phyloP scores from a whole-genome alignment of 2,329 filamentous ascomycete genomes.

The Alternaria brassicicola region DNA sequence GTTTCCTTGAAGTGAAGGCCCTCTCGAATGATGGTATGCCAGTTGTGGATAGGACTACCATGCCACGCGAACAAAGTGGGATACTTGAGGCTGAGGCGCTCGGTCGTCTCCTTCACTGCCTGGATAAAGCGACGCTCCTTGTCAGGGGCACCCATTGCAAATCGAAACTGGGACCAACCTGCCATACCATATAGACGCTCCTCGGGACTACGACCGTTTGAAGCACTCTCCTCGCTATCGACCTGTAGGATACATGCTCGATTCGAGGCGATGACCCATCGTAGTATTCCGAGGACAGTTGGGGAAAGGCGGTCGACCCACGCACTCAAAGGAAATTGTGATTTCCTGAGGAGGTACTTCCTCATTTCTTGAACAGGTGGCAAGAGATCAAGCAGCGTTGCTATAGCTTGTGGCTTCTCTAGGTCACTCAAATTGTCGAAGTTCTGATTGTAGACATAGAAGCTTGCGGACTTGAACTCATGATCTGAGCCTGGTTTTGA shows the following conservation, averaged over 20 bases:
- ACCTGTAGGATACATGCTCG: slow-evolving; percentile 84
- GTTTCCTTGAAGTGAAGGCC: slow-evolving; percentile 74
- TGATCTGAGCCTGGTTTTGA: slow-evolving; percentile 4
- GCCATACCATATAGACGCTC: slow-evolving; percentile 68
- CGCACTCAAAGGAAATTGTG: slow-evolving; percentile 47
- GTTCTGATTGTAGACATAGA: slow-evolving; percentile 59
- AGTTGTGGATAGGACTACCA: slow-evolving; percentile 76
- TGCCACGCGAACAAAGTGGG: slow-evolving; percentile 88
- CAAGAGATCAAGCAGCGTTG: slow-evolving; percentile 62
- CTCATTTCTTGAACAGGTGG: slow-evolving; percentile 67
- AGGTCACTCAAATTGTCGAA: slow-evolving; percentile 60
- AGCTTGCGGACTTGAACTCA: slow-evolving; percentile 42
- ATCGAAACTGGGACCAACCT: slow-evolving; percentile 79
- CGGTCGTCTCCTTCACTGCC: slow-evolving; percentile 60
- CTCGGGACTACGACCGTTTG: slow-evolving; percentile 44
- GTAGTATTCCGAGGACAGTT: slow-evolving; percentile 70
- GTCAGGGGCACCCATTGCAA: slow-evolving; percentile 88
- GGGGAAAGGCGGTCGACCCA: slow-evolving; percentile 68
- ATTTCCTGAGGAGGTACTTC: slow-evolving; percentile 53
- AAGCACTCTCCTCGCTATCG: slow-evolving; percentile 48
- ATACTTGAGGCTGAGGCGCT: slow-evolving; percentile 52
- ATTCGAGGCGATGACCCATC: slow-evolving; percentile 92
- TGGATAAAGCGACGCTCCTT: slow-evolving; percentile 78
- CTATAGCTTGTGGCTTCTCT: slow-evolving; percentile 58
- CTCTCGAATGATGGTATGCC: slow-evolving; percentile 87